Evolutionary conservation across 352 stramenopile species (phyloP).

Genomic region (Phytopythium kandeliae): DNA sequence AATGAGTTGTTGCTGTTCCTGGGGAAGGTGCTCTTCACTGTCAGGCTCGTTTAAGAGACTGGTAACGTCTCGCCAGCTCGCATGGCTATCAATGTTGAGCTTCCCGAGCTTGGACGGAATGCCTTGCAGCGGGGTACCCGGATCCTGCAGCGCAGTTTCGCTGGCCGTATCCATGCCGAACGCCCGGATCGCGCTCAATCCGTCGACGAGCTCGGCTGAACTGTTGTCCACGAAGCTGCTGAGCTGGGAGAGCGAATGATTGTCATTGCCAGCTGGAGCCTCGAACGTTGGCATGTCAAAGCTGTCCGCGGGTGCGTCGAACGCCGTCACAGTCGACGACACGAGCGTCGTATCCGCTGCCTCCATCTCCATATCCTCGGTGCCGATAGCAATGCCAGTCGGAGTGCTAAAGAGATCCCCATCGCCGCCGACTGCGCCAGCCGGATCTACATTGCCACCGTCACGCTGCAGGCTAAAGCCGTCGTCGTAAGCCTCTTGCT

Average conservation of each 20-base stretch:
- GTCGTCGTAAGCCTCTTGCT: slow-evolving; percentile 2
- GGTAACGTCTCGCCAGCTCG: slow-evolving; percentile 3
- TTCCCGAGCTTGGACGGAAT: slow-evolving; percentile 5
- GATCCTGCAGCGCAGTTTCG: background rate
- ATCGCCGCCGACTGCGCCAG: background rate
- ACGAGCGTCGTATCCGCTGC: background rate
- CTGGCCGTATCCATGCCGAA: background rate
- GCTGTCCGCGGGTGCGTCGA: background rate
- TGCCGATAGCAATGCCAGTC: background rate
- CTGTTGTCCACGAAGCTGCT: background rate
- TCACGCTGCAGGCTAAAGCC: slow-evolving; percentile 1
- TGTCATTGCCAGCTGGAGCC: background rate
- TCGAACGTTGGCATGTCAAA: slow-evolving; percentile 1
- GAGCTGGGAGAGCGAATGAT: slow-evolving; percentile 2
- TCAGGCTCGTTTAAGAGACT: slow-evolving; percentile 4
- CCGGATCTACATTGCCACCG: slow-evolving; percentile 4
- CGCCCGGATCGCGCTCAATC: background rate
- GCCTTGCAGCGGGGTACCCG: slow-evolving; percentile 2
- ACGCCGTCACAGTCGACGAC: background rate
- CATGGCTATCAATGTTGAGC: slow-evolving; percentile 6
- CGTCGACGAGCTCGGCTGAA: no score
- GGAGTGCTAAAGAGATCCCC: slow-evolving; percentile 2
- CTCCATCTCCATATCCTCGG: background rate
- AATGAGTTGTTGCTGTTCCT: background rate
- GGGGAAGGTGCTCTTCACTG: slow-evolving; percentile 1